Base-by-base conservation (phyloP, 805 yeast species). In the Scheffersomyces amazonensis region DNA sequence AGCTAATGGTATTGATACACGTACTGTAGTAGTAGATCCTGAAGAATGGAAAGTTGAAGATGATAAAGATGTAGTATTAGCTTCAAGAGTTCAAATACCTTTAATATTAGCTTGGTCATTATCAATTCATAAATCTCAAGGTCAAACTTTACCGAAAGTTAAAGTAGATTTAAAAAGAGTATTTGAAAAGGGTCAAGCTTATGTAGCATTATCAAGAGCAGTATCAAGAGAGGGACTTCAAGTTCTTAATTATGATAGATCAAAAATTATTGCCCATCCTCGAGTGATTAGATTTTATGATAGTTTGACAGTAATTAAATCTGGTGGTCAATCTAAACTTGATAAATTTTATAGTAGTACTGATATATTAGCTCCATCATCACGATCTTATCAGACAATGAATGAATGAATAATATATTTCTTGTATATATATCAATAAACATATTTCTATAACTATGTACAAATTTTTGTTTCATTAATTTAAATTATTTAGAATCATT, bases 61-160 rank as follows among this genome's bases (percentile, higher is more conserved):
- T 58, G 88, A 84, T 36, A 64, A 71, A 17, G 87, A 83, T 16
- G 69, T 69, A 7, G 77, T 83, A 0, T 48, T 87, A 11, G 96
- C 87, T 1, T 71, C 83, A 2, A 70, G 97, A 50, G 69, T 72
- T 0, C 99, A 93, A 54, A 49, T 93, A 2, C 99, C 99, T 0
- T 64, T 93, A 37, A 81, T 91, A 50, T 66, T 90, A n/a, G 96
- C 99, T 0, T 93, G 98, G 97, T 89, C 99, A 0, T 62, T 93
- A 31, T 89, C 97, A 0, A 90, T 93, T 32, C 99, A 93, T 57
- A 91, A 93, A 63, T 81, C 97, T 0, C 99, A 91, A 58, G 99
- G 99, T 1, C 98, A 93, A 58, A 90, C 98, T 1, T 43, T 58
- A 30, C 58, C 54, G 1, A 89, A 60, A 95, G 99, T 10, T 90